These are phyloP conservation scores for Lentinula edodes DNA, from an alignment of 768 basidiomycete species.

Conservation along the genomic window DNA sequence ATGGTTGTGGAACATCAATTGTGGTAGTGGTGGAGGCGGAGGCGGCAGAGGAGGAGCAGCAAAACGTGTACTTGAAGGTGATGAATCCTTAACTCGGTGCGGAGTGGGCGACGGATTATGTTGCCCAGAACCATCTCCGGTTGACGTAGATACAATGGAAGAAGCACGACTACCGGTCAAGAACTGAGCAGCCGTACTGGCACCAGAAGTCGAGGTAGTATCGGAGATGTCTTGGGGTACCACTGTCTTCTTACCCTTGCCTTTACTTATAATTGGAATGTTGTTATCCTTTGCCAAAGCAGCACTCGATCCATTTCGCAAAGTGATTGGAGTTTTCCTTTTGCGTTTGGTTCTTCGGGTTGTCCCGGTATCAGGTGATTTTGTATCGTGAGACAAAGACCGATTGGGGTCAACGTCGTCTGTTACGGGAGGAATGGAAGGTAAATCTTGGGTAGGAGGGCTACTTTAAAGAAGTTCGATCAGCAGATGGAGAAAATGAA, in stretches of 20 bases:
- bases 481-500: neutral
- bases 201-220: conserved; percentile 25
- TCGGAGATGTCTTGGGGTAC: conserved; percentile 11
- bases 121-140: conserved; percentile 18
- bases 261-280: conserved; percentile 19
- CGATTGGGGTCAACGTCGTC: neutral
- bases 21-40: conserved; percentile 14
- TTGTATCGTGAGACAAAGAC: neutral
- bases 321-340: conserved; percentile 9
- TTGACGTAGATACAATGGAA: conserved; percentile 38
- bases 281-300: neutral
- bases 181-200: conserved; percentile 30
- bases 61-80: neutral
- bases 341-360: conserved; percentile 15
- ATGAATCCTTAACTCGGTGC: conserved; percentile 11
- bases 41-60: conserved; percentile 15
- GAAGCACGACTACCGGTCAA: conserved; percentile 33
- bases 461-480: neutral
- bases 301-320: neutral
- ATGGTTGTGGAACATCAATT: conserved; percentile 17
- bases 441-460: neutral
- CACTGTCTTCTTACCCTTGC: conserved; percentile 23
- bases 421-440: neutral
- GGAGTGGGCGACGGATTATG: conserved; percentile 25
- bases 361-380: neutral